phyloP scores from a whole-genome alignment of 2,329 filamentous ascomycete genomes.

The Talaromyces sp. region DNA sequence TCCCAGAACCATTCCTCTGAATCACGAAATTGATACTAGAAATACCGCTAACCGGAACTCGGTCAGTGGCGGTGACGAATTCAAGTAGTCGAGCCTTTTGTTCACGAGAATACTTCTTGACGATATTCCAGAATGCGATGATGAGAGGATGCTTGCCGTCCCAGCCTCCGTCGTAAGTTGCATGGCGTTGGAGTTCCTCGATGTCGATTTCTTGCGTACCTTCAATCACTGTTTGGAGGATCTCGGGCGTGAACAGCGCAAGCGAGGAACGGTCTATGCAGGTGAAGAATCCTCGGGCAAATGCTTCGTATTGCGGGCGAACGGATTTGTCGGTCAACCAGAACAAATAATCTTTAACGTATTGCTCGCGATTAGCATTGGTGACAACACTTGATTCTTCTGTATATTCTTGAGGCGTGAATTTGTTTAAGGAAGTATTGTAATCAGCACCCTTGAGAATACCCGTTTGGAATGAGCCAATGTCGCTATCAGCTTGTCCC shows the following conservation, averaged over 20 bases:
- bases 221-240: constrained; percentile 77
- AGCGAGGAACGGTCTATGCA: constrained; percentile 72
- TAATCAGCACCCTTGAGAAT: constrained; percentile 30
- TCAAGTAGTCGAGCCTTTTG: constrained; percentile 78
- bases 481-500: neutral
- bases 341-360: constrained; percentile 78
- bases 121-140: constrained; percentile 79
- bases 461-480: constrained; percentile 21
- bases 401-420: constrained; percentile 32
- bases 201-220: constrained; percentile 80
- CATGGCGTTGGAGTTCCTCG: constrained; percentile 64
- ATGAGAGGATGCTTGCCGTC: constrained; percentile 67
- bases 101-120: constrained; percentile 61
- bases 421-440: constrained; percentile 27
- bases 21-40: constrained; percentile 80
- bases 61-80: constrained; percentile 91
- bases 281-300: constrained; percentile 74
- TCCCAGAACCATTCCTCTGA: constrained; percentile 69
- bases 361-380: constrained; percentile 72
- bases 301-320: constrained; percentile 73
- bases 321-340: constrained; percentile 81
- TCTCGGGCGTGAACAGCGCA: constrained; percentile 65
- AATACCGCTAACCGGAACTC: constrained; percentile 83
- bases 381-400: constrained; percentile 72
- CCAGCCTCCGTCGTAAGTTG: constrained; percentile 79